Evolutionary conservation across 2,329 filamentous ascomycete genomes (phyloP), one percentile per base, ranked within the genome.

Genomic region (Harringtonia aguacate): DNA sequence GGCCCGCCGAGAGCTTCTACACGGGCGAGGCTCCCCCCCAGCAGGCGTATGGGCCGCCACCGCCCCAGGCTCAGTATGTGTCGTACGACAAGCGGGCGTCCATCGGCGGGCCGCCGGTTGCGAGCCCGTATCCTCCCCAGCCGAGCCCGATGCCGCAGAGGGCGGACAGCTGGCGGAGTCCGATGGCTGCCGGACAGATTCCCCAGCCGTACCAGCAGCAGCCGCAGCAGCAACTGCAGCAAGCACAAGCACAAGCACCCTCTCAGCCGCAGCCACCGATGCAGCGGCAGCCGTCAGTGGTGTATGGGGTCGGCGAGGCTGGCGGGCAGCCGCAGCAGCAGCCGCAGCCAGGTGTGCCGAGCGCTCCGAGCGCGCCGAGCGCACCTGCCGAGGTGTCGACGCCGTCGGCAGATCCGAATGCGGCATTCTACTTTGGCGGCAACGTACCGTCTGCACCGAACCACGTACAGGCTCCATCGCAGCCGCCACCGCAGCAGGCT

Each of bases 1-100:
- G 71, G 12, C 74, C 73, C 1, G 79, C 80, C 10, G 89, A 95
- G 58, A 90, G 72, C 61, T 95, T 84, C 60, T 95, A 95, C 60
- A 85, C 79, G 14, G 77, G 78, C 30, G 83, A 81, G 52, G 45
- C 46, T 2, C 66, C 75, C 35, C 67, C 66, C 37, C 67, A 70
- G 12, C 73, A 74, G 42, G 66, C 70, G 31, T 81, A 79, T 49
- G 60, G 61, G n/a, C 66, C 67, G 31, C 67, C 66, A 43, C 68
- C 64, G 29, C 57, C 60, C 13, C 66, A 69, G 53, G 56, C 62
- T 41, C 69, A 68, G 46, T 71, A 68, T 52, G 48, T 64, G 12
- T 48, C 60, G 10, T 75, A 72, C 46, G 64, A 65, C 47, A 62
- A 59, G 45, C 59, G 61, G n/a, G 60, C 57, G 14, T 65, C 70